Conservation (phyloP, 208 protist species). For the Acanthamoeba triangularis region DNA sequence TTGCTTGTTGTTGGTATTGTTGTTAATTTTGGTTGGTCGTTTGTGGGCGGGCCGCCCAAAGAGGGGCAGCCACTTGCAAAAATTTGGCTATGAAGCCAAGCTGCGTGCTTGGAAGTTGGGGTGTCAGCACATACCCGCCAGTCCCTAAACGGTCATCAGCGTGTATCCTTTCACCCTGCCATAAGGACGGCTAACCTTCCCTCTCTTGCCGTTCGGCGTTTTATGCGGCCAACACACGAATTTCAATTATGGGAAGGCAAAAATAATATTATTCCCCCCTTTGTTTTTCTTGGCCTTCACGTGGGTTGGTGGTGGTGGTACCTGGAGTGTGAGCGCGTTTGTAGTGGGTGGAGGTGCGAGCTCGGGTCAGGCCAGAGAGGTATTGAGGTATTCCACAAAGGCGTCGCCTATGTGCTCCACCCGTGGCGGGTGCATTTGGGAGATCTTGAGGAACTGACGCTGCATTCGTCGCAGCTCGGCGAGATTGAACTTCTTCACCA, state of each 20-base stretch:
- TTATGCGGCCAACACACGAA: neutral
- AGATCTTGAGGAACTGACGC: slow-evolving; percentile 80
- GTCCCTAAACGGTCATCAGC: slow-evolving; percentile 7
- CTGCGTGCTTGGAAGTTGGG: neutral
- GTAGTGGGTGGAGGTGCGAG: too few species aligned
- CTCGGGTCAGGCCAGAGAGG: neutral
- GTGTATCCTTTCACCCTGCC: slow-evolving; percentile 14
- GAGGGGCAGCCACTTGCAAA: slow-evolving; percentile 21
- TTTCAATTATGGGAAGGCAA: neutral
- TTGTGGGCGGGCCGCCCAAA: neutral
- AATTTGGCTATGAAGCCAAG: slow-evolving; percentile 16
- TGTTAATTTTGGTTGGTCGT: neutral
- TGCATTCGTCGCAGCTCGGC: slow-evolving; percentile 76
- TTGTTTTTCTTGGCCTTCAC: too few species aligned
- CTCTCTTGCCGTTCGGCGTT: neutral
- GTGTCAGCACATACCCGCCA: slow-evolving; percentile 13
- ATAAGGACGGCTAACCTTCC: slow-evolving; percentile 1
- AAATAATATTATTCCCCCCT: neutral
- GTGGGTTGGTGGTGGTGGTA: too few species aligned
- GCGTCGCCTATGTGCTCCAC: slow-evolving; percentile 8
- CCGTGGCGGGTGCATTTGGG: slow-evolving; percentile 81
- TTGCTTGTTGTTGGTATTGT: neutral
- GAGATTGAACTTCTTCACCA: slow-evolving; percentile 69
- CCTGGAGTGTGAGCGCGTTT: neutral
- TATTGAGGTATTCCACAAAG: slow-evolving; percentile 45